Base-by-base conservation (phyloP, 2,329 filamentous ascomycete genomes). In the Sporothrix mexicana region DNA sequence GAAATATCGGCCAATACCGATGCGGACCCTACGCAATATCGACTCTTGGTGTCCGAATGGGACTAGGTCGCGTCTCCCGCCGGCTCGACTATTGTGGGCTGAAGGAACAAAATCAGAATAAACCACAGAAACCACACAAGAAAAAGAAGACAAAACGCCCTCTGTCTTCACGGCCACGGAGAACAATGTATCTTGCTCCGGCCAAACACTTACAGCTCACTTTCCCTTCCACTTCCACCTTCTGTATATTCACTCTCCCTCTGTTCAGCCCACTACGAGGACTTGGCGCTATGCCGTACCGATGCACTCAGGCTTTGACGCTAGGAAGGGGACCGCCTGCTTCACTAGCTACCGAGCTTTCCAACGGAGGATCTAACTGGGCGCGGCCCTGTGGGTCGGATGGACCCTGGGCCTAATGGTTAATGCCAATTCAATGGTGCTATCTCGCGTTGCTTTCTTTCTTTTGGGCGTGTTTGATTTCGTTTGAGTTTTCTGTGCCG, bases 321-420 rank as follows among this genome's bases (percentile, higher is more conserved):
- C 41, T 66, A 47, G 20, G 41, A 25, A 66, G 20, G 23, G 20
- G 61, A 43, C 8, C 61, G 30, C 5, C 61, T 66, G 23, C 61
- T 36, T 66, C 61, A 15, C 36, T 23, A 66, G 61, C 61, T 25
- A 47, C 61, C n/a, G 41, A 47, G 41, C 41, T 25, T n/a, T 47
- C 20, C n/a, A 47, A 45, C 30, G 57, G 36, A 43, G 17, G 57
- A 20, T 20, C 23, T 20, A 36, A 3, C 36, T 45, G 41, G 59
- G n/a, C 36, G 59, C 45, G 20, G 17, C 9, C 8, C 8, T 15
- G 61, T 66, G 61, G 61, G 41, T 45, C 59, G 59, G 61, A 66
- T 66, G 61, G 61, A 66, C 61, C 61, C 61, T 66, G 57, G 57
- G 20, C 41, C 36, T 8, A 23, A 66, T 25, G 61, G 61, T 5